phyloP scores from a whole-genome alignment of 2,329 filamentous ascomycete species.

The Penicillium olsonii region DNA sequence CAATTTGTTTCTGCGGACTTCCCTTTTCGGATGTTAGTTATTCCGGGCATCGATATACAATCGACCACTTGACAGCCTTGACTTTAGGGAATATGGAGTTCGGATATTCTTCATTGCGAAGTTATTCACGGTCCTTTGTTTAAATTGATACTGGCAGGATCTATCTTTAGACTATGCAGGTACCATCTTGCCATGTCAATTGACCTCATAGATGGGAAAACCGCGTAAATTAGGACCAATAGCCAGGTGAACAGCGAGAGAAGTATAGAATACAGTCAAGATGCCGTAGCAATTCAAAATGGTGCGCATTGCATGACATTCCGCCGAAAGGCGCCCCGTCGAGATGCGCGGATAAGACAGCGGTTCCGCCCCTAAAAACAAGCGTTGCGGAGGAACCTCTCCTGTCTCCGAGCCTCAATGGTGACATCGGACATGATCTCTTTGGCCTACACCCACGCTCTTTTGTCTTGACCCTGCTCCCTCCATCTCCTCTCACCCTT shows the following conservation, averaged over 20 bases:
- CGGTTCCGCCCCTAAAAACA: constrained; percentile 14
- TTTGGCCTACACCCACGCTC: not conserved
- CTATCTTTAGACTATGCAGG: not conserved
- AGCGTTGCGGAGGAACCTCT: constrained; percentile 3
- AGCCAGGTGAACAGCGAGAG: not conserved
- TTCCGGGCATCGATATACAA: not conserved
- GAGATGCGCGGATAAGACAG: not conserved
- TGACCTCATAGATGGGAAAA: not conserved
- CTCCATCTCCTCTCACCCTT: constrained; percentile 1
- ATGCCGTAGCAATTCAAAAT: not conserved
- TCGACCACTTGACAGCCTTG: not conserved
- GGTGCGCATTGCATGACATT: no score
- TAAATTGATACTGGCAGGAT: not conserved
- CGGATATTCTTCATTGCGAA: no score
- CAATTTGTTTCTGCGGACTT: constrained; percentile 25
- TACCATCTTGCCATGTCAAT: not conserved
- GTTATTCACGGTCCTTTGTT: no score
- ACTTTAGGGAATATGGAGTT: no score
- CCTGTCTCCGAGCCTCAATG: constrained; percentile 8
- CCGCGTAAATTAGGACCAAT: not conserved
- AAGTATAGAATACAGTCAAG: not conserved
- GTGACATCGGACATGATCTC: not conserved
- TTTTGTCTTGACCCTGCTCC: not conserved
- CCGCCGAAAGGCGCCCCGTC: no score
- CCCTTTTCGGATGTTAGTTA: not conserved